These are phyloP conservation scores for Boletus subcaerulescens DNA, from an alignment of 768 basidiomycete genomes.

Conservation along the genomic window DNA sequence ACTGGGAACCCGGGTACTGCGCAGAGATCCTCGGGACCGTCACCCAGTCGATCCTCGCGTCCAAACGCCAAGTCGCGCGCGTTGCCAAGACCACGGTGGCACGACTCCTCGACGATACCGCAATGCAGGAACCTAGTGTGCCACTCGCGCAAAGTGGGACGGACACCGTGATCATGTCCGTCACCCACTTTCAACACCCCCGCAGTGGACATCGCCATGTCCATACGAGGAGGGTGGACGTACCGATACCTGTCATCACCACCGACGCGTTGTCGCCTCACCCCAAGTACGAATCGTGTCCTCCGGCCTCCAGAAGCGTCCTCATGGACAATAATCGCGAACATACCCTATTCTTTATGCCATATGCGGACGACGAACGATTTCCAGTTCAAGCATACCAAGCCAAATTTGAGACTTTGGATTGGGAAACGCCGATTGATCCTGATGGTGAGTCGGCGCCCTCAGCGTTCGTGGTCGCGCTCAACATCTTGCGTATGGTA, in stretches of 20 bases:
- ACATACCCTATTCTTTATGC: constrained; percentile 33
- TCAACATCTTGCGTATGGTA: constrained; percentile 12
- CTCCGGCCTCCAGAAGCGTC: constrained; percentile 39
- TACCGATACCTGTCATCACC: constrained; percentile 16
- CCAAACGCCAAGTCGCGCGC: constrained; percentile 9
- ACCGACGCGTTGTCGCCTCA: constrained; percentile 20
- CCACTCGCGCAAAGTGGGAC: not conserved
- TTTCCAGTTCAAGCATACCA: constrained; percentile 37
- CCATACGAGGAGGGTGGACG: not conserved
- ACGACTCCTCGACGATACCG: not conserved
- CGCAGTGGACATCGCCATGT: not conserved
- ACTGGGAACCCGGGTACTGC: constrained; percentile 39
- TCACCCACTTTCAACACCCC: constrained; percentile 8
- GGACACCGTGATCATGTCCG: not conserved
- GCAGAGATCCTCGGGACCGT: constrained; percentile 18
- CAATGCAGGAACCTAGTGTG: no score
- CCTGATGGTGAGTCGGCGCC: constrained; percentile 45
- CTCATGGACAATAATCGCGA: not conserved
- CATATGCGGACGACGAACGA: constrained; percentile 44
- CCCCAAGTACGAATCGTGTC: constrained; percentile 45
- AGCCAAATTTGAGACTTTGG: constrained; percentile 20
- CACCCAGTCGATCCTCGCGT: constrained; percentile 8
- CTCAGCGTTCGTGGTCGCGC: not conserved
- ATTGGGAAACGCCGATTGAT: constrained; percentile 42
- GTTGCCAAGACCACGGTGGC: constrained; percentile 11